Evolutionary conservation across 257 asterid species (phyloP).

Genomic region (Jaltomata sinuosa): DNA sequence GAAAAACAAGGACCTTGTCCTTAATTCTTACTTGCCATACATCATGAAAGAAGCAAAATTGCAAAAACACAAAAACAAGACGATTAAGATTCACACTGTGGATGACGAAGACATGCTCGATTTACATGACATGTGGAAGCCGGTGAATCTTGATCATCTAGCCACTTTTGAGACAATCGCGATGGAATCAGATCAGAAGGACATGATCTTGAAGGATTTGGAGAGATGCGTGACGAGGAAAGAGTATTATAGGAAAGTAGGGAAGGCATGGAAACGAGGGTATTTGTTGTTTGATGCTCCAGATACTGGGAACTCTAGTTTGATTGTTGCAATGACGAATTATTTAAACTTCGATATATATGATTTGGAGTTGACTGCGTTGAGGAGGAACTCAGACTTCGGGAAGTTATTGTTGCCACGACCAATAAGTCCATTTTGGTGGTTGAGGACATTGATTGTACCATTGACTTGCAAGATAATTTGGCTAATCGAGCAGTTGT

Average conservation of each 20-base stretch:
- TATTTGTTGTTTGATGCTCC: too few species aligned
- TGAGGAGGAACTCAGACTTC: too few species aligned
- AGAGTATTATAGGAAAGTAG: conserved; percentile 13
- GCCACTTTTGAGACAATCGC: conserved; percentile 21
- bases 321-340: too few species aligned
- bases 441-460: too few species aligned
- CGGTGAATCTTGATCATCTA: conserved; percentile 19
- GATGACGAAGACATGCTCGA: not conserved
- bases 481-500: not conserved
- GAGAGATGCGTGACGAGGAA: too few species aligned
- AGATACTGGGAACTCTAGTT: too few species aligned
- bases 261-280: too few species aligned
- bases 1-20: not conserved
- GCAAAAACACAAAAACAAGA: conserved; percentile 4
- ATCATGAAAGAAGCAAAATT: conserved; percentile 8
- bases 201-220: too few species aligned
- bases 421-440: too few species aligned
- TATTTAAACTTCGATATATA: not conserved
- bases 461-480: conserved; percentile 7
- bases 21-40: conserved; percentile 7
- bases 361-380: conserved; percentile 16
- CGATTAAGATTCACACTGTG: conserved; percentile 3
- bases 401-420: too few species aligned
- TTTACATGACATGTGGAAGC: not conserved
- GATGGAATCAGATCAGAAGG: conserved; percentile 9